Base-by-base conservation (phyloP, 169 alveolate species). In the Cryptosporidium muris region DNA sequence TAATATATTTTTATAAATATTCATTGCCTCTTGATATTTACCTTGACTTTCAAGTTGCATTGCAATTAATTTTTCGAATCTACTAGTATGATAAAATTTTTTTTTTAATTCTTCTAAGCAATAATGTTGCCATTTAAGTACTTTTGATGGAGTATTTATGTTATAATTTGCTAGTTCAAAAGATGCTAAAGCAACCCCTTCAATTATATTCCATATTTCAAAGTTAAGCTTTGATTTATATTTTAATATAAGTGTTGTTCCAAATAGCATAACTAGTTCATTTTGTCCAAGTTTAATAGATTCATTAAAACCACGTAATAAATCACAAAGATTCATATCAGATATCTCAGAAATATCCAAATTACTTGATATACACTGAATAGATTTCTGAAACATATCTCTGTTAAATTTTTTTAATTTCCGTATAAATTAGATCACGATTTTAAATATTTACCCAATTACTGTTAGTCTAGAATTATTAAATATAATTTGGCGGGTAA, bases 191-290 rank as follows among this genome's bases (percentile, higher is more conserved):
- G 48, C 56, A 42, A 74, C 60, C 11, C 68, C 60, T 58, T 74
- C 85, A 66, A 74, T 74, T n/a, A 74, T 43, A 37, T 74, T 68
- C 85, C 85, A 74, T 58, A 43, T 74, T 16, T 40, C 25, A n/a
- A 58, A 36, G 37, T 68, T 68, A 5, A 74, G 49, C 9, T n/a
- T 58, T 25, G 34, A 58, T 0, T 43, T 58, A 60, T 74, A 51
- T 47, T 74, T 60, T 38, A 74, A 56, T 8, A 74, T 11, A 2
- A 74, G 49, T 11, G 60, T 74, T 43, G 85, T 40, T 7, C 85
- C 85, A 3, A 47, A 60, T 14, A 66, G 12, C 1, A 66, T 11
- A 4, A 66, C 54, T 40, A 37, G 40, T 6, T 66, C 81, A 4
- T 36, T 16, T 37, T 7, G 36, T 12, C 42, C 54, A 3, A 51